Evolutionary conservation across 176 grass and related monocot species (phyloP).

Genomic region (Luzula sylvatica): DNA sequence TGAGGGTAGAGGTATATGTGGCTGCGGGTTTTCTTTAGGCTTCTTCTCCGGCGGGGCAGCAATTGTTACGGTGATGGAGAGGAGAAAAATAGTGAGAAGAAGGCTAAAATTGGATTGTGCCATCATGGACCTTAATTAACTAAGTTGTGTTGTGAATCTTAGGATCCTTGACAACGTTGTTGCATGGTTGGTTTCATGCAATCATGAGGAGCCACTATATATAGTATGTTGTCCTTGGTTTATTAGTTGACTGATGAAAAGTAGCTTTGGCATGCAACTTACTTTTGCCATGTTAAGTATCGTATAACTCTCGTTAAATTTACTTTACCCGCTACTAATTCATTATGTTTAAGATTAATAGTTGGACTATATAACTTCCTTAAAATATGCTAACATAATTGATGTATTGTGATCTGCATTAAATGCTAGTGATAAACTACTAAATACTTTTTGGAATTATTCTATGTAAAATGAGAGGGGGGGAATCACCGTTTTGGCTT

Average conservation of each 20-base stretch:
- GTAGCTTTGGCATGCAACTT: not conserved
- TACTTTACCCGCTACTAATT: too few species aligned
- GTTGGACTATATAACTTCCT: too few species aligned
- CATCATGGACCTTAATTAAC: too few species aligned
- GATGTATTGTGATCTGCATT: too few species aligned
- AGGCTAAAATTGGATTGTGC: not conserved
- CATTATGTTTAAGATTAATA: too few species aligned
- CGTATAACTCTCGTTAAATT: not conserved
- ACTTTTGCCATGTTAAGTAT: not conserved
- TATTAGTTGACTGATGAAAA: not conserved
- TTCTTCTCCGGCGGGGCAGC: not conserved
- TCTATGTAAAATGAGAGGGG: too few species aligned
- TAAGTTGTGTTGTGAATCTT: not conserved
- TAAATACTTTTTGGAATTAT: too few species aligned
- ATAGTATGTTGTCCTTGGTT: not conserved
- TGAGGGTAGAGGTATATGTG: not conserved
- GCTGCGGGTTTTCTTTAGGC: too few species aligned
- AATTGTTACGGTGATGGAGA: not conserved
- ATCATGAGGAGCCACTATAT: not conserved
- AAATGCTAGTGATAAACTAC: too few species aligned
- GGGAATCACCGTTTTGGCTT: too few species aligned
- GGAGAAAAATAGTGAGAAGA: not conserved
- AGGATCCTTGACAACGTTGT: not conserved
- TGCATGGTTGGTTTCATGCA: not conserved
- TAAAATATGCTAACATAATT: too few species aligned